Evolutionary conservation across 140 eudicot species (phyloP), one percentile per base, ranked within the genome.

Genomic region (Ambrosia hybrid): DNA sequence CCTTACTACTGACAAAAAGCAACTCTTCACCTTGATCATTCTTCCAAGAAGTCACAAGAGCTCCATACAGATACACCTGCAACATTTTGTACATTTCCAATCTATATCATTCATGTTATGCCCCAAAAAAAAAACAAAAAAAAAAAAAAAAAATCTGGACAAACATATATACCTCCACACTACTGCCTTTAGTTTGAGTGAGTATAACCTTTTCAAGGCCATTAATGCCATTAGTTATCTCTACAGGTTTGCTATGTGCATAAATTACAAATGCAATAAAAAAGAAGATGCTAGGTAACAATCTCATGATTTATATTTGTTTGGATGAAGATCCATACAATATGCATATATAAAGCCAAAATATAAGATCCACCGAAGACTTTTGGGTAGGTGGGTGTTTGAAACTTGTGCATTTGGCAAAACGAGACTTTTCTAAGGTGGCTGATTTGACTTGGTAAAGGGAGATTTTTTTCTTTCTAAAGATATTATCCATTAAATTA

Each of bases 41-140:
- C 84, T 92, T 90, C 97, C 97, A 93, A 33, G 98, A 93, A 57
- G 96, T 85, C 68, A 93, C 93, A 21, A 90, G 97, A 78, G 76
- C 98, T 12, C 98, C 98, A 82, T 93, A 93, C 48, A 90, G 76
- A 84, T 89, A 90, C n/a, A 93, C 81, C 98, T 93, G 78, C 57
- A 76, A 65, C 14, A 67, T 9, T 9, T 46, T n/a, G 30, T 21
- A 21, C 30, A 21, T 45, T 13, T 56, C 30, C 12, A 45, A 14
- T 58, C 33, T 14, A 60, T 62, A 49, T 61, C 30, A 61, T 41
- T 63, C 57, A 48, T 36, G 4, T 39, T 5, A n/a, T 13, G 56
- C n/a, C n/a, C n/a, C n/a, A n/a, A n/a, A n/a, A n/a, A n/a, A n/a
- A n/a, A n/a, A n/a, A n/a, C n/a, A n/a, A n/a, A 11, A 21, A 21